phyloP scores from a whole-genome alignment of 768 basidiomycete genomes.

The Bullera alba region DNA sequence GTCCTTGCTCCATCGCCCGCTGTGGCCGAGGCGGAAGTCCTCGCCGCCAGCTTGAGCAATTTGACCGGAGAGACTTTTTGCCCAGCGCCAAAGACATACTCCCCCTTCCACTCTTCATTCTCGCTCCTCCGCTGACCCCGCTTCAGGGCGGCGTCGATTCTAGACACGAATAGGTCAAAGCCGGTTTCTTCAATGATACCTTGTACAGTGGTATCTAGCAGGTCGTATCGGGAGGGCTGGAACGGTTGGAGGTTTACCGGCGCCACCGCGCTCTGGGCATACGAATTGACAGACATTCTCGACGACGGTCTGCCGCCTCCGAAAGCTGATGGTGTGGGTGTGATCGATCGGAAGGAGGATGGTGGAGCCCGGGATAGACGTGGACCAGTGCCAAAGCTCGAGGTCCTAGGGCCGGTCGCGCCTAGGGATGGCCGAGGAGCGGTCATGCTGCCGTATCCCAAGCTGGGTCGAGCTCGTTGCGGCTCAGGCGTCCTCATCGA shows the following conservation, averaged over 20 bases:
- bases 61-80: constrained; percentile 22
- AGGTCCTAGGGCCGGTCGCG: not conserved
- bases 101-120: constrained; percentile 40
- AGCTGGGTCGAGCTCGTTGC: not conserved
- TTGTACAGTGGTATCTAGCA: constrained; percentile 21
- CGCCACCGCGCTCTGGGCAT: constrained; percentile 1
- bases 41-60: constrained; percentile 20
- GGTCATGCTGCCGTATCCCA: not conserved
- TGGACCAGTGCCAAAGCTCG: not conserved
- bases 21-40: not conserved
- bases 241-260: constrained; percentile 18
- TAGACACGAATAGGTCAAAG: constrained; percentile 21
- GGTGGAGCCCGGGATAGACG: constrained; percentile 10
- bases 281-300: constrained; percentile 13
- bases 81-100: constrained; percentile 34
- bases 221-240: constrained; percentile 27
- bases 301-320: constrained; percentile 12
- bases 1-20: not conserved
- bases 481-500: constrained; percentile 8
- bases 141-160: constrained; percentile 27
- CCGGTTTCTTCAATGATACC: constrained; percentile 9
- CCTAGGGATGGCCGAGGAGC: not conserved
- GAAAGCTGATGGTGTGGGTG: constrained; percentile 20
- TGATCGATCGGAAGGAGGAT: constrained; percentile 27
- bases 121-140: constrained; percentile 25